phyloP scores from a whole-genome alignment of 352 stramenopile species.

The Globisporangium cystogenes region DNA sequence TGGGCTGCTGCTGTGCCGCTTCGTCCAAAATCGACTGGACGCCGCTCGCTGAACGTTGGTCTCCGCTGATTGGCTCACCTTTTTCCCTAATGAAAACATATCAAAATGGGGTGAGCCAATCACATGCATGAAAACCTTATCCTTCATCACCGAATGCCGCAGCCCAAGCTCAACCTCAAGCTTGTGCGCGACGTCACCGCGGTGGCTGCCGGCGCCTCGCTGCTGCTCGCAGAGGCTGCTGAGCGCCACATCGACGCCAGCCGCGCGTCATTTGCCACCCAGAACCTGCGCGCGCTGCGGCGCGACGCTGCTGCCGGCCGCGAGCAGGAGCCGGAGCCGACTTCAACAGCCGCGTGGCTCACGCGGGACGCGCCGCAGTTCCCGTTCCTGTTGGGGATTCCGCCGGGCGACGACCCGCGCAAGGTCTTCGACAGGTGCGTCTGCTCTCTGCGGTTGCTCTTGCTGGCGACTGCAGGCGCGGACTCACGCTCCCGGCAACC shows the following conservation, averaged over 20 bases:
- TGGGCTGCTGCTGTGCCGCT: too few relatives aligned
- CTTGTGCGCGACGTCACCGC: slow-evolving; percentile 15
- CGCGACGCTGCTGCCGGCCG: background rate
- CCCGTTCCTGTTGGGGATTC: slow-evolving; percentile 57
- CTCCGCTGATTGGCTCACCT: too few relatives aligned
- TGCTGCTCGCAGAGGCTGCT: slow-evolving; percentile 30
- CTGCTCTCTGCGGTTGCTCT: background rate
- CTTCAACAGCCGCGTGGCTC: slow-evolving; percentile 29
- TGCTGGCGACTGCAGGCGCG: background rate
- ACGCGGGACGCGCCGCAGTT: slow-evolving; percentile 47
- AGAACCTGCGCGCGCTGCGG: slow-evolving; percentile 21
- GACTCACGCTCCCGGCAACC: background rate
- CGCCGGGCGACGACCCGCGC: slow-evolving; percentile 40
- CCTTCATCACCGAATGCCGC: too few relatives aligned
- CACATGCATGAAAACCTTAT: too few relatives aligned
- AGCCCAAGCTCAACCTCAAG: too few relatives aligned
- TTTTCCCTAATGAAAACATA: too few relatives aligned
- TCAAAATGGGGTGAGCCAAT: too few relatives aligned
- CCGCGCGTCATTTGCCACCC: slow-evolving; percentile 27
- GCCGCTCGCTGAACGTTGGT: too few relatives aligned
- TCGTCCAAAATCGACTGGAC: too few relatives aligned
- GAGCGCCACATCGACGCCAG: slow-evolving; percentile 33
- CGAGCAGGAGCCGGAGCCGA: slow-evolving; percentile 1
- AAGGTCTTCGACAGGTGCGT: slow-evolving; percentile 25
- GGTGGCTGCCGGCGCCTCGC: slow-evolving; percentile 16